These are phyloP conservation scores for Triticum monococcum DNA, from an alignment of 176 grass and related monocot species.

Conservation along the genomic window DNA sequence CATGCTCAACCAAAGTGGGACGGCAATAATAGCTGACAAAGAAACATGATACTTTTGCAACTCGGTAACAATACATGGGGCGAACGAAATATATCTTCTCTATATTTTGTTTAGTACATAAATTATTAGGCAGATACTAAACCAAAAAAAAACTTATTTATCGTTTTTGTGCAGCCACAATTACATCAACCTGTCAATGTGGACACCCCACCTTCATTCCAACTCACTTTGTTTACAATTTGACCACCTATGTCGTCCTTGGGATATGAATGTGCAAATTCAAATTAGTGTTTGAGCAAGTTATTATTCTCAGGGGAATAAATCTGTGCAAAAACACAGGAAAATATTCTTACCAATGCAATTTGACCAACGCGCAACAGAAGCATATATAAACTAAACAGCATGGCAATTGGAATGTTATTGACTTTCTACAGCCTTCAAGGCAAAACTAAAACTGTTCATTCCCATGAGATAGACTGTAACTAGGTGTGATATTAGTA, in stretches of 20 bases:
- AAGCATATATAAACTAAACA: not conserved
- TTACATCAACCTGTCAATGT: not conserved
- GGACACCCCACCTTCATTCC: not conserved
- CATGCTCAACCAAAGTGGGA: not conserved
- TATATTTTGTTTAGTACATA: not conserved
- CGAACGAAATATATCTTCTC: not conserved
- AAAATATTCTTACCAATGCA: not conserved
- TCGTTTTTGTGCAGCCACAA: not conserved
- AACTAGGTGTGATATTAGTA: not conserved
- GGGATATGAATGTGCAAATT: not conserved
- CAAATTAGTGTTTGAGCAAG: not conserved
- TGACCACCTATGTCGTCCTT: not conserved
- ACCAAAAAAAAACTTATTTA: not conserved
- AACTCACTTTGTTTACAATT: not conserved
- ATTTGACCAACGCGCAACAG: not conserved
- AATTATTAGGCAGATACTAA: not conserved
- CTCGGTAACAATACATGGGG: not conserved
- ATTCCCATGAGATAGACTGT: not conserved
- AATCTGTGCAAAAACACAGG: not conserved
- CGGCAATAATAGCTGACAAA: not conserved
- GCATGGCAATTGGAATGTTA: not conserved
- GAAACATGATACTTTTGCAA: not conserved
- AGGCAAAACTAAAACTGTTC: not conserved
- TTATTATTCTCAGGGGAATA: not conserved
- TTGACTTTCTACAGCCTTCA: constrained; percentile 2